Evolutionary conservation across 2,329 filamentous ascomycete genomes (phyloP), one percentile per base, ranked within the genome.

Genomic region (Paecilomyces dactylethromorphus): DNA sequence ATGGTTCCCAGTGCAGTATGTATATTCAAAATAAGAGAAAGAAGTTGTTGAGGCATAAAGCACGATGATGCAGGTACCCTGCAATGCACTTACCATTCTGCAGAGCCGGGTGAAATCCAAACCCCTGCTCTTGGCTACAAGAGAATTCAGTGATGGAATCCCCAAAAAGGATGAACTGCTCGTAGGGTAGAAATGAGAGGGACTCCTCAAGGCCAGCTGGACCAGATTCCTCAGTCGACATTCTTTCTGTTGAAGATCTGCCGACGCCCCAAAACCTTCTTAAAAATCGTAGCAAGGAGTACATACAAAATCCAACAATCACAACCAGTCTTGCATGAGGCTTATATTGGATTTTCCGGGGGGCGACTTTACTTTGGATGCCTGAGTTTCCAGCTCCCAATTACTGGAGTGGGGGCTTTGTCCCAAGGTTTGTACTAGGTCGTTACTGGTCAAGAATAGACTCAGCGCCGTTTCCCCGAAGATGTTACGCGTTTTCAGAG

Each of bases 141-240:
- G 86, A 83, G 50, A 82, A 79, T 69, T 97, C 87, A 54, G 93
- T 87, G 62, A 97, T 87, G 32, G 91, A 96, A 76, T 97, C 94
- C 57, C 93, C 93, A 62, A 97, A 89, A 24, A 97, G 84, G 62
- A 97, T 80, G 66, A 92, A 80, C 69, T 92, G 90, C 54, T 88
- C 86, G 67, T 89, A 89, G 1, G 83, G 78, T 59, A 67, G 62
- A 62, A 62, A 69, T 13, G 54, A 35, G 22, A 12, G 13, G 1
- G n/a, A 10, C 12, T 56, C 35, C 13, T 18, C 55, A 12, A 49
- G 12, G 6, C 18, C 49, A 29, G 13, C 2, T 54, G 10, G n/a
- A 50, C 3, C 55, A 3, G 31, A 21, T 21, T 29, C 0, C 22
- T 24, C 50, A n/a, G 50, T 52, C 26, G 50, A 52, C 50, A 52